A percentile compares a stretch with the other conserved stretches of the same genome.
Conservation (phyloP, 1,284 basidiomycete species). For the Sporisorium graminicola region DNA sequence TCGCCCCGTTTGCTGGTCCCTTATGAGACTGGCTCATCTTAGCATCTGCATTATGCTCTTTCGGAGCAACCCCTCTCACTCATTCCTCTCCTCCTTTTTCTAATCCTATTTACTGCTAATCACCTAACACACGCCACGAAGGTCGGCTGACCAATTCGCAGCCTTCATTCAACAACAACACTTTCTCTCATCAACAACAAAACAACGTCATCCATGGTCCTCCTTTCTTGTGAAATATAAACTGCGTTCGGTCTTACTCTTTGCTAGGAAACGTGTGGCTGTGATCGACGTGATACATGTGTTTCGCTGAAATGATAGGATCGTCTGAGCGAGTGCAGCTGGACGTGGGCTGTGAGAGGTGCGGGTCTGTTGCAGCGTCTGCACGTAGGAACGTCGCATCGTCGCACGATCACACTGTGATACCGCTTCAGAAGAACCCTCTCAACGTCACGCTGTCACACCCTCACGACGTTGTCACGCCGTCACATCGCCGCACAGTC, state of each 20-base stretch:
- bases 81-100: not conserved
- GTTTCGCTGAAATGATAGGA: not conserved
- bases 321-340: too few relatives aligned
- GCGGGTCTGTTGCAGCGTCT: too few relatives aligned
- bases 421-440: too few relatives aligned
- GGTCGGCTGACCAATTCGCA: too few relatives aligned
- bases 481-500: too few relatives aligned
- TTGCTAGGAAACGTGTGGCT: not conserved
- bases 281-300: not conserved
- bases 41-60: conserved; percentile 4
- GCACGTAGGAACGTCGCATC: too few relatives aligned
- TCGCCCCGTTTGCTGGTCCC: too few relatives aligned
- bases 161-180: conserved; percentile 1
- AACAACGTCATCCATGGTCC: not conserved
- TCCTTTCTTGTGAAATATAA: not conserved
- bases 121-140: too few relatives aligned
- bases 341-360: not conserved
- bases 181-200: not conserved
- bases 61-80: not conserved
- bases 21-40: not conserved
- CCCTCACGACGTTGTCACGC: too few relatives aligned
- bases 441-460: too few relatives aligned
- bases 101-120: not conserved
- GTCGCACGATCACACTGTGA: too few relatives aligned
- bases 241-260: not conserved